Base-by-base conservation (phyloP, 345 rosid genomes). In the Murraya koenigii region DNA sequence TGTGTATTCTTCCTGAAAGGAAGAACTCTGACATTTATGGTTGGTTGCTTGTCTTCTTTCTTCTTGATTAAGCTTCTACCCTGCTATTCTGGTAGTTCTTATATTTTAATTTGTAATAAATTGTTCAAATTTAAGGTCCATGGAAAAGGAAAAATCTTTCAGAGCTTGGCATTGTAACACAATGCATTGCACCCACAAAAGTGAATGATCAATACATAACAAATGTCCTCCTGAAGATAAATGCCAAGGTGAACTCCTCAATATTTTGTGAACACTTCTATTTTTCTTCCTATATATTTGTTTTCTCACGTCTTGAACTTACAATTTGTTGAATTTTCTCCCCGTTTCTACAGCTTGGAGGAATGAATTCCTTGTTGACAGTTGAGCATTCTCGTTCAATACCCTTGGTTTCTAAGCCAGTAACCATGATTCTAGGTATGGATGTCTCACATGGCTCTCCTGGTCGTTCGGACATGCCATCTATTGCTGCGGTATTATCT, bases 1-100 rank as follows among this genome's bases (percentile, higher is more conserved):
- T 88, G 49, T 86, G 89, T 39, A 71, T 86, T 64, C 89, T 88
- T 59, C 81, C 87, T 2, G 89, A 86, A 80, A 86, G 84, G 78
- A 88, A 88, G 70, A 86, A 88, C 68, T 88, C 87, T 32, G 91
- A 88, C 59, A 17, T 88, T 36, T 86, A 88, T 79, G 91, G 91
- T 88, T 58, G 32, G 76, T 8, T 13, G 13, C 49, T 44, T 44
- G 49, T 15, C 17, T 44, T 36, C 19, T 8, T 17, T 68, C 15
- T 69, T 26, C 13, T n/a, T 47, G 6, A 32, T 54, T 32, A 8
- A 58, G 1, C 22, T 54, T 20, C n/a, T 71, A 1, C 22, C 8
- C 28, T 55, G 3, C 44, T 32, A 33, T 56, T 49, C 8, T 2
- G 10, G 39, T 1, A 19, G 44, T 20, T 23, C 36, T 30, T 3